phyloP scores from a whole-genome alignment of 2,329 filamentous ascomycete genomes.

The Trichocomaceae sp. region DNA sequence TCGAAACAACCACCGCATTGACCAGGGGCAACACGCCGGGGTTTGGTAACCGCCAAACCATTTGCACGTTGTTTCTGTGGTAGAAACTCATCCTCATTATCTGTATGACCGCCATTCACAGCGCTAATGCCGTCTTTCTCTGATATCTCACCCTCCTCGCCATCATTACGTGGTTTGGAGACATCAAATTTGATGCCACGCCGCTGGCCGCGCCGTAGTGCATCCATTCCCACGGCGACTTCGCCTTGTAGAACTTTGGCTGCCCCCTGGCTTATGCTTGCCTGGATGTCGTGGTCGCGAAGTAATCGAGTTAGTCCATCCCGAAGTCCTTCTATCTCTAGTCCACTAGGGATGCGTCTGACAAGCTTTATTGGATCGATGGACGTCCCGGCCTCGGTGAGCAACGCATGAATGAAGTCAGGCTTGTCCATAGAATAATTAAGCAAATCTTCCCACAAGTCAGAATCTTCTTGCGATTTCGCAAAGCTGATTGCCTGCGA shows the following conservation, averaged over 20 bases:
- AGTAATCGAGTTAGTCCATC: slow-evolving; percentile 87
- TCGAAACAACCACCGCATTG: slow-evolving; percentile 34
- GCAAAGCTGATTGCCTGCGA: slow-evolving; percentile 89
- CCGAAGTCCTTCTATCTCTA: slow-evolving; percentile 84
- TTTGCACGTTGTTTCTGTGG: neutral
- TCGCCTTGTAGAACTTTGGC: slow-evolving; percentile 81
- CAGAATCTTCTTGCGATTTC: slow-evolving; percentile 84
- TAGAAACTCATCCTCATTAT: slow-evolving; percentile 12
- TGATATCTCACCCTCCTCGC: neutral
- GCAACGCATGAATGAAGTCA: slow-evolving; percentile 80
- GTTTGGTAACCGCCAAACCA: neutral
- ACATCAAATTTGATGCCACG: slow-evolving; percentile 88
- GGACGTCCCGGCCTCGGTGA: slow-evolving; percentile 89
- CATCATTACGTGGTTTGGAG: slow-evolving; percentile 21
- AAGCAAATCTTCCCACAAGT: slow-evolving; percentile 90
- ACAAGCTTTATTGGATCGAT: slow-evolving; percentile 91
- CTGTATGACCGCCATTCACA: slow-evolving; percentile 7
- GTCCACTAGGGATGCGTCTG: slow-evolving; percentile 79
- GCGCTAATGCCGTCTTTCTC: neutral
- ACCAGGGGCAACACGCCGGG: slow-evolving; percentile 19
- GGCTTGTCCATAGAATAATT: slow-evolving; percentile 98
- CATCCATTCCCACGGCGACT: slow-evolving; percentile 75
- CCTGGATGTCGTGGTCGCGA: slow-evolving; percentile 91
- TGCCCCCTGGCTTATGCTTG: slow-evolving; percentile 84
- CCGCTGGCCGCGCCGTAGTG: slow-evolving; percentile 69